Conservation (phyloP, 2,329 filamentous ascomycete species). For the Elsinoe perseae region DNA sequence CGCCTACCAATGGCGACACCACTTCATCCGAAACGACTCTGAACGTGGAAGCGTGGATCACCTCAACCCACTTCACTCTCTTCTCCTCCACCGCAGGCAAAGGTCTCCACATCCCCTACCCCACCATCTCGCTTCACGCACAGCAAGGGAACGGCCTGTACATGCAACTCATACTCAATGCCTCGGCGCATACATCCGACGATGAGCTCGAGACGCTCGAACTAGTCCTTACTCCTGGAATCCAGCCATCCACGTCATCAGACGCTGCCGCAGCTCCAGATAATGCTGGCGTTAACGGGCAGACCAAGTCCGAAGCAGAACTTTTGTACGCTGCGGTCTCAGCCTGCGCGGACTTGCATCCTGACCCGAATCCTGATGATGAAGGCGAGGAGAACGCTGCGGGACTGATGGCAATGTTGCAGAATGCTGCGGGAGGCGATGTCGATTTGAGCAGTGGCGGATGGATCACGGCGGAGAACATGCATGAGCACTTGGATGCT, state of each 20-base stretch:
- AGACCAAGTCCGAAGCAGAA: constrained; percentile 28
- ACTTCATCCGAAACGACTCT: constrained; percentile 24
- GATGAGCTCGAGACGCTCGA: constrained; percentile 59
- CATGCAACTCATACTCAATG: constrained; percentile 60
- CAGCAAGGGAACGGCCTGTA: constrained; percentile 57
- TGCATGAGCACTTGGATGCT: constrained; percentile 72
- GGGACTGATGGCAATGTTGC: constrained; percentile 26
- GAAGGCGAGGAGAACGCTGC: constrained; percentile 49
- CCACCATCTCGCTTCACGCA: constrained; percentile 66
- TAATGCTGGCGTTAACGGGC: constrained; percentile 21
- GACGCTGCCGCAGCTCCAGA: constrained; percentile 19
- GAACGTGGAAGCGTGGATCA: constrained; percentile 2
- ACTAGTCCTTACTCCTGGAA: constrained; percentile 54
- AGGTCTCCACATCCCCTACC: constrained; percentile 66
- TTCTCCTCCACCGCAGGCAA: constrained; percentile 52
- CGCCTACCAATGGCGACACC: constrained; percentile 19
- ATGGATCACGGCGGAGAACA: constrained; percentile 89
- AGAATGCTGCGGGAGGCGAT: constrained; percentile 22
- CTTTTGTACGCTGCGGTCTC: constrained; percentile 62
- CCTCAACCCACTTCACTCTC: constrained; percentile 50
- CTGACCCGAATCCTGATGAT: constrained; percentile 53
- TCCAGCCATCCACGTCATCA: constrained; percentile 18
- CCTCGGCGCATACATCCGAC: constrained; percentile 50
- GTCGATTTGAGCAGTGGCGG: constrained; percentile 60
- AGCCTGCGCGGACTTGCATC: constrained; percentile 67